phyloP scores from a whole-genome alignment of 352 stramenopile species.

The Pythium utonaiense region DNA sequence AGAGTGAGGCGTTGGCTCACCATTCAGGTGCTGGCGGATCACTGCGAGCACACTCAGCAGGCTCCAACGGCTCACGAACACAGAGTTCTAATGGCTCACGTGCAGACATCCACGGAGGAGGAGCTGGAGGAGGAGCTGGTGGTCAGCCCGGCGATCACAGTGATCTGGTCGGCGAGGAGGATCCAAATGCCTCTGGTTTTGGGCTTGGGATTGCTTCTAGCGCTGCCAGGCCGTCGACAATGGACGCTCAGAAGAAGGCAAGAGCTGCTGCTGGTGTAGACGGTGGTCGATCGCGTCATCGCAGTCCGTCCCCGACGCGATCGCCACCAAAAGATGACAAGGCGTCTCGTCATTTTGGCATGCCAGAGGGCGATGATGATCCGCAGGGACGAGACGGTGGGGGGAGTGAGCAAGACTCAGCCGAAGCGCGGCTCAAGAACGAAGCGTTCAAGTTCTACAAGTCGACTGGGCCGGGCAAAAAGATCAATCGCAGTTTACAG shows the following conservation, averaged over 20 bases:
- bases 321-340: conserved; percentile 20
- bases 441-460: conserved; percentile 73
- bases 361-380: conserved; percentile 25
- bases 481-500: conserved; percentile 53
- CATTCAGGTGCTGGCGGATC: conserved; percentile 16
- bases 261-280: conserved; percentile 10
- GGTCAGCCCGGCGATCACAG: conserved; percentile 7
- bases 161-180: conserved; percentile 57
- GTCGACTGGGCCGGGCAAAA: conserved; percentile 45
- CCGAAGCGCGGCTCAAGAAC: conserved; percentile 44
- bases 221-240: conserved; percentile 54
- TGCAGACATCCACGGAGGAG: conserved; percentile 30
- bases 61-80: conserved; percentile 43
- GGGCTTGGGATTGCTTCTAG: conserved; percentile 48
- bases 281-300: conserved; percentile 22
- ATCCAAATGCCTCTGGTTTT: conserved; percentile 53
- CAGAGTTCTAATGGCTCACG: conserved; percentile 50
- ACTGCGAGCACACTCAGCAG: conserved; percentile 40
- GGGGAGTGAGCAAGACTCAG: background rate
- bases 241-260: conserved; percentile 54
- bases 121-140: background rate
- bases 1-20: conserved; percentile 26
- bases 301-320: conserved; percentile 34
- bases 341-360: conserved; percentile 21
- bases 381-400: conserved; percentile 4